Percentiles rank a stretch among this genome's conserved stretches.
phyloP scores from a whole-genome alignment of 345 rosid genomes.

The Cardiospermum halicacabum region DNA sequence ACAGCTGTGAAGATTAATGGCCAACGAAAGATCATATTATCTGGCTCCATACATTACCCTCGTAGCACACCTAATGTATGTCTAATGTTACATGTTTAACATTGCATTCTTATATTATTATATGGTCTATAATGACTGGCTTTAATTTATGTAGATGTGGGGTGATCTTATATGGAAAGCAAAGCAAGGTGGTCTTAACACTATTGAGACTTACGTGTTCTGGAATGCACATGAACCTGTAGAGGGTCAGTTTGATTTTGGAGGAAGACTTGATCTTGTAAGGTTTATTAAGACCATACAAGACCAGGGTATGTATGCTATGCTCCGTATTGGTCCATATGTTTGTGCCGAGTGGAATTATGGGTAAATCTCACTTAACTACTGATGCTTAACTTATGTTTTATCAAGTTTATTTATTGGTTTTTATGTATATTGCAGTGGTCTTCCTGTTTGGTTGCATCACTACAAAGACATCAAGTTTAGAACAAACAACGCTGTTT shows the following conservation, averaged over 20 bases:
- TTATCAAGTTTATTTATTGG: not conserved
- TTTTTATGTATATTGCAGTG: slow-evolving; percentile 24
- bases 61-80: slow-evolving; percentile 44
- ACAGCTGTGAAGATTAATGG: slow-evolving; percentile 38
- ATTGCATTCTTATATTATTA: not conserved
- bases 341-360: slow-evolving; percentile 47
- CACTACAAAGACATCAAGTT: slow-evolving; percentile 37
- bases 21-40: slow-evolving; percentile 30
- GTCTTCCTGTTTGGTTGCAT: slow-evolving; percentile 69
- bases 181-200: slow-evolving; percentile 55
- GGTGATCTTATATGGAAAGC: slow-evolving; percentile 28
- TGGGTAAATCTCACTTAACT: slow-evolving; percentile 21
- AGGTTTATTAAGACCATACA: slow-evolving; percentile 39
- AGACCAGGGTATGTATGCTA: slow-evolving; percentile 27
- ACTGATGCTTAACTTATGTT: no score
- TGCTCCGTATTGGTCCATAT: slow-evolving; percentile 50
- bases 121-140: no score
- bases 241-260: slow-evolving; percentile 34
- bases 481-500: slow-evolving; percentile 45
- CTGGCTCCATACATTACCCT: slow-evolving; percentile 56
- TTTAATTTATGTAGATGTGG: slow-evolving; percentile 31
- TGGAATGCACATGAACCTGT: slow-evolving; percentile 62
- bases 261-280: slow-evolving; percentile 31
- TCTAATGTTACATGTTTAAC: not conserved
- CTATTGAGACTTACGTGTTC: slow-evolving; percentile 66